Evolutionary conservation across 2,329 filamentous ascomycete species (phyloP), one percentile per base, ranked within the genome.

Genomic region (Scopulariopsis brevicaulis): DNA sequence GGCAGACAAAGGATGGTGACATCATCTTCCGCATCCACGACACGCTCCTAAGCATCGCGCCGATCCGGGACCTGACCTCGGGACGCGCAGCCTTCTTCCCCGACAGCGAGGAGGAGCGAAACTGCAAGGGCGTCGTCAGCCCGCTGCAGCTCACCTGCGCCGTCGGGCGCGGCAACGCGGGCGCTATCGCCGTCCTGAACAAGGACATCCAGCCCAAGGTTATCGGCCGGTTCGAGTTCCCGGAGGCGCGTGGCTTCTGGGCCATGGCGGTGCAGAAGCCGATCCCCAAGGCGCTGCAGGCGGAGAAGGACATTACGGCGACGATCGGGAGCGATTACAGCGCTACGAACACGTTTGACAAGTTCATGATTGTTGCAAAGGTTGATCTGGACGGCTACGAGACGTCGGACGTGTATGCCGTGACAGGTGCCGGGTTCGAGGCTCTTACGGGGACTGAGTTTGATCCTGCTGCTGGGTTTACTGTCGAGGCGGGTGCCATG

Each of bases 391-490:
- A 85, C 59, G 86, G 84, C 1, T 85, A 83, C 59, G 89, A 93
- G 69, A 85, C 84, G 51, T 93, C 90, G 1, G 84, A 89, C 58
- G 85, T 95, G 2, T 92, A 92, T 65, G 80, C 83, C 48, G 76
- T 93, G 46, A 88, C 85, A n/a, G 83, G 81, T 1, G 83, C 84
- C 34, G 84, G 84, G 3, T 84, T 95, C 59, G 86, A 91, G 67
- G 83, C 87, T 46, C 78, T 93, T 8, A 83, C 83, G 40, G 90
- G 87, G 46, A 90, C 91, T 0, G 94, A 99, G 66, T 96, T 97
- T 67, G 95, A 99, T 61, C 85, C 88, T 4, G 89, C 90, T 53
- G 90, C 92, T 61, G 94, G 92, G 28, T 83, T 86, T 35, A 96
- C 94, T 0, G 79, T 97, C 53, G 88, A 95, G 64, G 87, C 94